A percentile compares a stretch with the other conserved stretches of the same genome.
phyloP scores from a whole-genome alignment of 2,329 filamentous ascomycete species.

The Calonectria montana region DNA sequence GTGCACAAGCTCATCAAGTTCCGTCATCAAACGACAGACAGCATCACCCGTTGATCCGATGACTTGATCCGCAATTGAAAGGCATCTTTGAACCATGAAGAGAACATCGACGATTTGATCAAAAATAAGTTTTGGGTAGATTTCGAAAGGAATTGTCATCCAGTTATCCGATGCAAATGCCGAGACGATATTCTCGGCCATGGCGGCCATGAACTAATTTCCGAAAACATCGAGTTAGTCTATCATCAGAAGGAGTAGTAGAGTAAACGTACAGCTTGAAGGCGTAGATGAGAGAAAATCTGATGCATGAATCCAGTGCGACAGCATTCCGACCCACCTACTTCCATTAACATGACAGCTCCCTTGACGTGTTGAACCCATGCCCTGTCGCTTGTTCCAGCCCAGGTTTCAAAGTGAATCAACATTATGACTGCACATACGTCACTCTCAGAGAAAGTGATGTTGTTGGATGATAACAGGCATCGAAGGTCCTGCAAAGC shows the following conservation, averaged over 20 bases:
- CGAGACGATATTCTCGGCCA: slow-evolving; percentile 18
- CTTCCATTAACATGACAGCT: slow-evolving; percentile 5
- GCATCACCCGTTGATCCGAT: background rate
- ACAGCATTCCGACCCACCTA: slow-evolving; percentile 9
- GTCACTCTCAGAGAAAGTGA: slow-evolving; percentile 1
- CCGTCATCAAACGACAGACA: background rate
- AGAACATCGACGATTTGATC: slow-evolving; percentile 22
- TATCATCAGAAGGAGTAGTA: background rate
- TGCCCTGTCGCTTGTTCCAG: slow-evolving; percentile 16
- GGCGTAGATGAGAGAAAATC: slow-evolving; percentile 21
- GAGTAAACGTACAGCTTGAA: slow-evolving; percentile 12
- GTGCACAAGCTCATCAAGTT: background rate
- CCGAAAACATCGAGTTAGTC: background rate
- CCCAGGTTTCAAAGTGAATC: slow-evolving; percentile 23
- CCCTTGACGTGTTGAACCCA: slow-evolving; percentile 26
- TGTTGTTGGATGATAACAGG: background rate
- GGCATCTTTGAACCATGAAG: slow-evolving; percentile 14
- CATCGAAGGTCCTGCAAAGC: slow-evolving; percentile 10
- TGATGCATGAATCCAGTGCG: slow-evolving; percentile 23
- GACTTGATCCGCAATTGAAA: background rate
- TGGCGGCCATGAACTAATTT: slow-evolving; percentile 21
- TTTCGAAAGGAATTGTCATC: slow-evolving; percentile 22
- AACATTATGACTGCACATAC: slow-evolving; percentile 15
- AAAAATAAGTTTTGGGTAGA: slow-evolving; percentile 15
- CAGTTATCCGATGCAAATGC: slow-evolving; percentile 16